A percentile compares a stretch with the other conserved stretches of the same genome.
phyloP scores from a whole-genome alignment of 1,284 basidiomycete species.

The Filobasidium uniguttulatum region DNA sequence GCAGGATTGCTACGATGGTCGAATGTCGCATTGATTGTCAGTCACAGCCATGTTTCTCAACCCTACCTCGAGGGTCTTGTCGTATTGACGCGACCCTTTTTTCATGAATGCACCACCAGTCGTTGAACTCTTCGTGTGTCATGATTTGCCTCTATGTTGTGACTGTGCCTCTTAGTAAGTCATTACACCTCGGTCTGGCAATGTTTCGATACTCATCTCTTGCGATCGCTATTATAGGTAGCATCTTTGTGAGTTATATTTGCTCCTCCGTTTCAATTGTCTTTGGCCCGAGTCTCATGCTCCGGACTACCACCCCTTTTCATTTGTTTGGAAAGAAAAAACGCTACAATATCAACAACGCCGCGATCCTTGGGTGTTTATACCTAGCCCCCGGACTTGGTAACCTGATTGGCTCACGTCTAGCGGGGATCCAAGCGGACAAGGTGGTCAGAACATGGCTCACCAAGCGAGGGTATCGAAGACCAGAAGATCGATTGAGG shows the following conservation, averaged over 20 bases:
- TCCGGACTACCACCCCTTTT: not conserved
- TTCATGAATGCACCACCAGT: too few relatives aligned
- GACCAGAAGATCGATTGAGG: constrained; percentile 49
- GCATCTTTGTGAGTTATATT: constrained; percentile 24
- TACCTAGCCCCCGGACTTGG: constrained; percentile 50
- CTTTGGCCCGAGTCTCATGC: not conserved
- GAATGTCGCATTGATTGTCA: constrained; percentile 46
- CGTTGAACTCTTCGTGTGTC: constrained; percentile 16
- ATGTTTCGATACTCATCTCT: not conserved
- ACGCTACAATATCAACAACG: constrained; percentile 48
- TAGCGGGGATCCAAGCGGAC: constrained; percentile 47
- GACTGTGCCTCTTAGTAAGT: constrained; percentile 16
- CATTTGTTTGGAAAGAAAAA: constrained; percentile 37
- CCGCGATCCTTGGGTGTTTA: constrained; percentile 47
- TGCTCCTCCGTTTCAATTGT: not conserved
- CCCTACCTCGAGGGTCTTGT: not conserved
- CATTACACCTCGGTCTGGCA: not conserved
- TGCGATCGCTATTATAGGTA: not conserved
- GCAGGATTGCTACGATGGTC: constrained; percentile 47
- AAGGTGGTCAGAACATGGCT: constrained; percentile 40
- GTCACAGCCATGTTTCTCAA: constrained; percentile 21
- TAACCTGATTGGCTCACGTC: constrained; percentile 46
- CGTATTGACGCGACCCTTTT: too few relatives aligned
- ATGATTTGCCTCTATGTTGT: constrained; percentile 16
- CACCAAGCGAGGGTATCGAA: constrained; percentile 40